Evolutionary conservation across 176 grass and related monocot species (phyloP).

Genomic region (maize (Zea mays)): DNA sequence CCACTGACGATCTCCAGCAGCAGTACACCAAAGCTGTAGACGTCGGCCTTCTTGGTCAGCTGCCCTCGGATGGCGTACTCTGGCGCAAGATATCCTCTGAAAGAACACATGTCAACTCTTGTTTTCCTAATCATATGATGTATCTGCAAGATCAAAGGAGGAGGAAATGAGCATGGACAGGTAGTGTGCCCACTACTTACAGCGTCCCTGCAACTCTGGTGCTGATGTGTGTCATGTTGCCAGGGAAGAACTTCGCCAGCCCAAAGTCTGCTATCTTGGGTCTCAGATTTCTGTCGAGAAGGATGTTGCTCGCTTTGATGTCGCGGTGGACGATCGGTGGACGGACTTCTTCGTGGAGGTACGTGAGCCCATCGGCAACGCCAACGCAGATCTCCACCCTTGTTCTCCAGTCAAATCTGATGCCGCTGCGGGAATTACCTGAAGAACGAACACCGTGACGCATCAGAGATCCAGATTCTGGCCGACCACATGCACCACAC

Average conservation of each 20-base stretch:
- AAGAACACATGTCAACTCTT: background rate
- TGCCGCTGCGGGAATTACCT: slow-evolving; percentile 56
- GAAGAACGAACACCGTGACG: slow-evolving; percentile 24
- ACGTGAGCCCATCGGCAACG: slow-evolving; percentile 59
- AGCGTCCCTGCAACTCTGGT: slow-evolving; percentile 90
- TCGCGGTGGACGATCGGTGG: slow-evolving; percentile 78
- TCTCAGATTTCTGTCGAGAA: slow-evolving; percentile 70
- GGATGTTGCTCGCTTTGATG: slow-evolving; percentile 87
- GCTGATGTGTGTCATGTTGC: slow-evolving; percentile 74
- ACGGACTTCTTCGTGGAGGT: slow-evolving; percentile 70
- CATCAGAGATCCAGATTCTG: slow-evolving; percentile 26
- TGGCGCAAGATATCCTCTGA: slow-evolving; percentile 60
- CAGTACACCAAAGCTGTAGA: slow-evolving; percentile 71
- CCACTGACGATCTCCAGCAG: slow-evolving; percentile 72
- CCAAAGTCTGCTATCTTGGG: slow-evolving; percentile 87
- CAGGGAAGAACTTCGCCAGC: slow-evolving; percentile 72
- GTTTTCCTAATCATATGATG: background rate
- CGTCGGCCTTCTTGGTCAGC: slow-evolving; percentile 58
- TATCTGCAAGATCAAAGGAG: background rate
- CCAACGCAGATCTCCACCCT: slow-evolving; percentile 68
- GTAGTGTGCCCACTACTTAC: slow-evolving; percentile 41
- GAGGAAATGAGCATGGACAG: background rate
- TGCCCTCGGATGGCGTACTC: slow-evolving; percentile 72
- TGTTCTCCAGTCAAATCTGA: slow-evolving; percentile 66
- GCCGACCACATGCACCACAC: slow-evolving; percentile 10